These are phyloP conservation scores for Carallia pectinifolia DNA, from an alignment of 345 rosid species.

Conservation along the genomic window DNA sequence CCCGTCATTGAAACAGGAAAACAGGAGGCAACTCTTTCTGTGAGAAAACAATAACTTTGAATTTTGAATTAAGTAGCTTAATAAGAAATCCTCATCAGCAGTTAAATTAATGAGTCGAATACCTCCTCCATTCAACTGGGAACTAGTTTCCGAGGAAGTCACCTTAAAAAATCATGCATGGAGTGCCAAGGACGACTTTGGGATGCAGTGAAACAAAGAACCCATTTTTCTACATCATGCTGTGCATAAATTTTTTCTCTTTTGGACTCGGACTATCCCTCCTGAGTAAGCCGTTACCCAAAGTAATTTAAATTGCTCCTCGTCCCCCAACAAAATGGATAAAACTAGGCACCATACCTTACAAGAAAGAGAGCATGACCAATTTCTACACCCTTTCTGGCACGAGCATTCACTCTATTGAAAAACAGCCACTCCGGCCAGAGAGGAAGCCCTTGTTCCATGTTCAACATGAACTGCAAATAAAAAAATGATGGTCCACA, in stretches of 20 bases:
- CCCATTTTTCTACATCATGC: no score
- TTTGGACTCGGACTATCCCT: background rate
- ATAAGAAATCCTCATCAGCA: background rate
- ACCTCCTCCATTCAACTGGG: background rate
- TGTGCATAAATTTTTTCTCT: no score
- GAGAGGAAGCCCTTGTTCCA: slow-evolving; percentile 94
- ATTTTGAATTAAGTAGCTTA: background rate
- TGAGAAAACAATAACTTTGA: no score
- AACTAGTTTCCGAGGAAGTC: no score
- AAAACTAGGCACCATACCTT: slow-evolving; percentile 40
- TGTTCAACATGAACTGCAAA: slow-evolving; percentile 72
- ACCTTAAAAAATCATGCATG: no score
- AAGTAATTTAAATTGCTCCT: background rate
- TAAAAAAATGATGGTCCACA: slow-evolving; percentile 17
- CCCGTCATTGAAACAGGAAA: background rate
- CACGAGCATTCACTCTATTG: slow-evolving; percentile 82
- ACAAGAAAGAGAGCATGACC: slow-evolving; percentile 74
- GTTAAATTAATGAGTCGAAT: background rate
- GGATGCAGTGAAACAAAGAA: no score
- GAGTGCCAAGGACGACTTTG: no score
- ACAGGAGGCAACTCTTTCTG: background rate
- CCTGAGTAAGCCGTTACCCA: background rate
- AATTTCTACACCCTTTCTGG: slow-evolving; percentile 69
- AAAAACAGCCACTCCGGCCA: slow-evolving; percentile 84
- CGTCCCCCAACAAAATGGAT: background rate